Percentiles rank a stretch among this genome's conserved stretches.
phyloP scores from a whole-genome alignment of 176 grass and related monocot species.

The Hsuehochloa calcarea region DNA sequence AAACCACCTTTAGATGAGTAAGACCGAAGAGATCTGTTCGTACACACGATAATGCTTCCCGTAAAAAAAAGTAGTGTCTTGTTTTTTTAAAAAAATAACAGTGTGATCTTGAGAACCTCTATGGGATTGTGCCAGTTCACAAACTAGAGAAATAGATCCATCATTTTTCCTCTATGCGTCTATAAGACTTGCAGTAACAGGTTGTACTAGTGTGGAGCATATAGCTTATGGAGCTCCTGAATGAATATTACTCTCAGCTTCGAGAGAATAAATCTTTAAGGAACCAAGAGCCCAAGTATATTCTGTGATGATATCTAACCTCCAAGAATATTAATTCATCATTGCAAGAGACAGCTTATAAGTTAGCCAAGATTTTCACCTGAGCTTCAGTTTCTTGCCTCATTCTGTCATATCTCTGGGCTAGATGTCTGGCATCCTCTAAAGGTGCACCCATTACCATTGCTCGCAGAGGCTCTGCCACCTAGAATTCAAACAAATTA shows the following conservation, averaged over 20 bases:
- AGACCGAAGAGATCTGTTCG: not conserved
- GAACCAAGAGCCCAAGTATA: not conserved
- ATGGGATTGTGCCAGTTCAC: not conserved
- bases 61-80: not conserved
- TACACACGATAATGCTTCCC: slow-evolving; percentile 1
- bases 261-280: not conserved
- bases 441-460: slow-evolving; percentile 93
- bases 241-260: slow-evolving; percentile 14
- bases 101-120: not conserved
- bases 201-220: not conserved
- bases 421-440: slow-evolving; percentile 95
- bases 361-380: slow-evolving; percentile 38
- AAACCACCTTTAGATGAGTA: slow-evolving; percentile 1
- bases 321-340: not conserved
- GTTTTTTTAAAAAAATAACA: not conserved
- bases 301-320: not conserved
- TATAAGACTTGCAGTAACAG: not conserved
- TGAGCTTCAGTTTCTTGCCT: slow-evolving; percentile 96
- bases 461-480: slow-evolving; percentile 86
- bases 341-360: not conserved
- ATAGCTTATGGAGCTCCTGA: not conserved
- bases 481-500: slow-evolving; percentile 48
- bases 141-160: not conserved
- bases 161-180: not conserved
- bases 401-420: slow-evolving; percentile 91